A percentile compares a stretch with the other conserved stretches of the same genome.
phyloP scores from a whole-genome alignment of 1,284 basidiomycete species.

The Pseudozyma pruni region DNA sequence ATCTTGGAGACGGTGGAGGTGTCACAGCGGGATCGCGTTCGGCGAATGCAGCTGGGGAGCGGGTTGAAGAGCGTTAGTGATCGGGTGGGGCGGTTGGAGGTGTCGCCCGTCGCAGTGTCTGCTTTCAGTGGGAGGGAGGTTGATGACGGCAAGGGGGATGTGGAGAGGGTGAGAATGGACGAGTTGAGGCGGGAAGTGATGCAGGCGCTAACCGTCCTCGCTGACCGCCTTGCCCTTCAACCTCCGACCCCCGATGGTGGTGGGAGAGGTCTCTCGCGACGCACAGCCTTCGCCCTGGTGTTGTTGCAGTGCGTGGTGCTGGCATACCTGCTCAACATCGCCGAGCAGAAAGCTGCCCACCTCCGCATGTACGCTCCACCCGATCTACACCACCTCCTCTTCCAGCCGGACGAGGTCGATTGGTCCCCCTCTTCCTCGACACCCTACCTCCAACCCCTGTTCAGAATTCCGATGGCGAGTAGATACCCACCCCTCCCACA shows the following conservation, averaged over 20 bases:
- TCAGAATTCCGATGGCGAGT: too few relatives aligned
- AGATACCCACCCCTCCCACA: too few relatives aligned
- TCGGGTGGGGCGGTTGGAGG: neutral
- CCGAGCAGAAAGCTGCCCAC: conserved; percentile 24
- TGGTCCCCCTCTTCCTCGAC: conserved; percentile 15
- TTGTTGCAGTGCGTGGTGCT: conserved; percentile 17
- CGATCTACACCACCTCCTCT: neutral
- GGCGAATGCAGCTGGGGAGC: conserved; percentile 8
- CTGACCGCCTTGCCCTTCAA: conserved; percentile 20
- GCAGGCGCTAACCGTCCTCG: conserved; percentile 17
- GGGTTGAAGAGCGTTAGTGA: conserved; percentile 2
- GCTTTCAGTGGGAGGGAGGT: too few relatives aligned
- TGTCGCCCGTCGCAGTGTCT: too few relatives aligned
- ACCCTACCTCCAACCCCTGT: conserved; percentile 21
- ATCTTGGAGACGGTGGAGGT: conserved; percentile 19
- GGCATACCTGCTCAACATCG: conserved; percentile 13
- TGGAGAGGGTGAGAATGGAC: conserved; percentile 5
- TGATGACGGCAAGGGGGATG: neutral
- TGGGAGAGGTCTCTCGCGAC: conserved; percentile 1
- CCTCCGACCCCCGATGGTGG: neutral
- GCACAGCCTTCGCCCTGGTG: conserved; percentile 1
- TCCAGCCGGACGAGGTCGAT: conserved; percentile 7
- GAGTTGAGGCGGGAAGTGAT: conserved; percentile 19
- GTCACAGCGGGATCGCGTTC: conserved; percentile 1
- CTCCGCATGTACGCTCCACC: conserved; percentile 41